These are phyloP conservation scores for Neocucurbitaria cava DNA, from an alignment of 2,329 filamentous ascomycete species.

Conservation along the genomic window DNA sequence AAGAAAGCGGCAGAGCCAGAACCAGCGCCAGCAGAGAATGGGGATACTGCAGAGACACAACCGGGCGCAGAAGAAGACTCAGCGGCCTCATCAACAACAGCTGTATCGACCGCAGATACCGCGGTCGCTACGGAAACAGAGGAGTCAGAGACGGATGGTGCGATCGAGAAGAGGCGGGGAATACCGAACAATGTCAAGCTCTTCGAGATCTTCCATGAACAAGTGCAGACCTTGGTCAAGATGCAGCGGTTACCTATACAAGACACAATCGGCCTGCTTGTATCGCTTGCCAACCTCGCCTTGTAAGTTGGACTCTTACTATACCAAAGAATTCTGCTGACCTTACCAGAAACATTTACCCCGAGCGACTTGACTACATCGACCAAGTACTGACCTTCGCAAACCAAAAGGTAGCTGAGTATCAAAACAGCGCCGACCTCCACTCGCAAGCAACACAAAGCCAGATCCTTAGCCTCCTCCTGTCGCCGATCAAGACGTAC, in stretches of 20 bases:
- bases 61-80: conserved; percentile 37
- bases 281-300: conserved; percentile 92
- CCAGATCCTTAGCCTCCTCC: conserved; percentile 86
- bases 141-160: conserved; percentile 50
- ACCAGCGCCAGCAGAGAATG: conserved; percentile 38
- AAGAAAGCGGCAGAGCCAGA: conserved; percentile 45
- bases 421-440: conserved; percentile 92
- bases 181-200: conserved; percentile 83
- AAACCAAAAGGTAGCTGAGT: conserved; percentile 82
- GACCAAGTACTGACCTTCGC: conserved; percentile 93
- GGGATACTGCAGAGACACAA: conserved; percentile 32
- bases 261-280: conserved; percentile 90
- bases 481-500: conserved; percentile 88
- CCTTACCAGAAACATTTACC: conserved; percentile 78
- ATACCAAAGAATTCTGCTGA: conserved; percentile 28
- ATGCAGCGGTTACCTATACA: conserved; percentile 90
- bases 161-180: conserved; percentile 56
- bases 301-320: conserved; percentile 59
- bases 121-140: conserved; percentile 32
- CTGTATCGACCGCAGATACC: conserved; percentile 41
- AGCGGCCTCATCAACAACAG: conserved; percentile 38
- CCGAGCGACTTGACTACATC: conserved; percentile 89
- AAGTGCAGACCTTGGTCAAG: conserved; percentile 92
- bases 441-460: conserved; percentile 88
- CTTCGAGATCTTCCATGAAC: conserved; percentile 96